Evolutionary conservation across 2,329 filamentous ascomycete species (phyloP).

Genomic region (Parasarocladium wereldwijsianum): DNA sequence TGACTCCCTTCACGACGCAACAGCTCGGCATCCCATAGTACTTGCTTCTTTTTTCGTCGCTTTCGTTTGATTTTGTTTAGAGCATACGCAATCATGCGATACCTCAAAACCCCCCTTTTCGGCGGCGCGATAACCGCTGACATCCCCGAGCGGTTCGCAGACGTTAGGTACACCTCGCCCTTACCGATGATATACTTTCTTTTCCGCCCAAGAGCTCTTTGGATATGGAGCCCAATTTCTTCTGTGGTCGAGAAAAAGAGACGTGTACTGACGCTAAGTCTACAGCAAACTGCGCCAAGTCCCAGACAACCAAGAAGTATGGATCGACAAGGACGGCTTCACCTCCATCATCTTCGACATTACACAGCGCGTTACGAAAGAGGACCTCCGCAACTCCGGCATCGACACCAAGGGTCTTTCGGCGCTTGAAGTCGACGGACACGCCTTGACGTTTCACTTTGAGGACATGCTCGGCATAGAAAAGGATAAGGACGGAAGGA

Average conservation of each 20-base stretch:
- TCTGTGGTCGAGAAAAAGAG: not conserved
- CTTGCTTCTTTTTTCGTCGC: too few relatives aligned
- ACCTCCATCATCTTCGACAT: conserved; percentile 85
- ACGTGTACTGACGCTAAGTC: not conserved
- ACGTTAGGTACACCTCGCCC: conserved; percentile 46
- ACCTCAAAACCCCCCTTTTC: conserved; percentile 46
- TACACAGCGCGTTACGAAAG: conserved; percentile 69
- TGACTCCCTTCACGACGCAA: too few relatives aligned
- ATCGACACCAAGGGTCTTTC: conserved; percentile 28
- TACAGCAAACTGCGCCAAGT: conserved; percentile 57
- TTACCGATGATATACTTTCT: not conserved
- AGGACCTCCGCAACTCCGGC: conserved; percentile 34
- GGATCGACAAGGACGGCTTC: conserved; percentile 69
- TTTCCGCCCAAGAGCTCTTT: conserved; percentile 4
- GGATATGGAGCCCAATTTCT: not conserved
- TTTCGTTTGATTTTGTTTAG: too few relatives aligned
- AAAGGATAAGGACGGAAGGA: too few relatives aligned
- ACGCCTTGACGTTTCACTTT: conserved; percentile 53
- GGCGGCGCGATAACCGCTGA: conserved; percentile 59
- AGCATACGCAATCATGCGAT: too few relatives aligned
- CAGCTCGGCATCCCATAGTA: too few relatives aligned
- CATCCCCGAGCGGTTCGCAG: conserved; percentile 51
- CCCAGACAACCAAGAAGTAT: conserved; percentile 85
- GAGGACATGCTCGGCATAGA: conserved; percentile 55
- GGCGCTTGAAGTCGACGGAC: conserved; percentile 55